Conservation (phyloP, 2,329 filamentous ascomycete species). For the Thelonectria blattea region DNA sequence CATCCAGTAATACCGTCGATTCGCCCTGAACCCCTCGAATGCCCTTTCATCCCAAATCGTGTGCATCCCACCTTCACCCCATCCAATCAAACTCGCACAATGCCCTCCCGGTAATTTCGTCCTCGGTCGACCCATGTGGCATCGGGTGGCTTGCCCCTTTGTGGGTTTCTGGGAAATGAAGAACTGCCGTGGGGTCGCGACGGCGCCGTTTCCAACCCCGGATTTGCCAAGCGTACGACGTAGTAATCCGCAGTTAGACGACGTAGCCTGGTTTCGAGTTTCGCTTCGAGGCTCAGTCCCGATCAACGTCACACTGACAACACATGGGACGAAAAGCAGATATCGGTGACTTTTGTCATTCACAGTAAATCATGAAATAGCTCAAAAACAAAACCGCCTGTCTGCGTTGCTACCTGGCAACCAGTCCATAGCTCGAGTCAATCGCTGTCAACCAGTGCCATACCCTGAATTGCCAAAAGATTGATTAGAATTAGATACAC, state of each 20-base stretch:
- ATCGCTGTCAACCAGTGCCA: constrained; percentile 21
- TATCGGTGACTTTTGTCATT: background rate
- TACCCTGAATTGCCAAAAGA: constrained; percentile 38
- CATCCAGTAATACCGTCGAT: constrained; percentile 4
- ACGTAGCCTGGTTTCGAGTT: background rate
- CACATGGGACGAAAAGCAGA: background rate
- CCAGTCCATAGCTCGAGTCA: constrained; percentile 24
- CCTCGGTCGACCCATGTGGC: background rate
- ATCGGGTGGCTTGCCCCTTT: constrained; percentile 14
- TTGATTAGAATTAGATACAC: constrained; percentile 60
- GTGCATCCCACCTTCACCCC: background rate
- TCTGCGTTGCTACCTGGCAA: constrained; percentile 26
- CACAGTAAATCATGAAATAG: constrained; percentile 1
- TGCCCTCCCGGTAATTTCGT: background rate
- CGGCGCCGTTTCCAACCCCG: constrained; percentile 25
- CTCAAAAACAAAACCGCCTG: background rate
- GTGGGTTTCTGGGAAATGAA: constrained; percentile 31
- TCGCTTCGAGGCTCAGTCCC: background rate
- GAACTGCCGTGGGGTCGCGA: constrained; percentile 9
- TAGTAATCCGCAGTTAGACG: background rate
- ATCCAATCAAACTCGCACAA: background rate
- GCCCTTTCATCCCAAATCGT: background rate
- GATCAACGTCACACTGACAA: background rate
- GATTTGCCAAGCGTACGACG: constrained; percentile 26
- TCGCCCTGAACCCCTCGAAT: background rate